phyloP scores from a whole-genome alignment of 2,329 filamentous ascomycete genomes.

The Verticillium nubilum region DNA sequence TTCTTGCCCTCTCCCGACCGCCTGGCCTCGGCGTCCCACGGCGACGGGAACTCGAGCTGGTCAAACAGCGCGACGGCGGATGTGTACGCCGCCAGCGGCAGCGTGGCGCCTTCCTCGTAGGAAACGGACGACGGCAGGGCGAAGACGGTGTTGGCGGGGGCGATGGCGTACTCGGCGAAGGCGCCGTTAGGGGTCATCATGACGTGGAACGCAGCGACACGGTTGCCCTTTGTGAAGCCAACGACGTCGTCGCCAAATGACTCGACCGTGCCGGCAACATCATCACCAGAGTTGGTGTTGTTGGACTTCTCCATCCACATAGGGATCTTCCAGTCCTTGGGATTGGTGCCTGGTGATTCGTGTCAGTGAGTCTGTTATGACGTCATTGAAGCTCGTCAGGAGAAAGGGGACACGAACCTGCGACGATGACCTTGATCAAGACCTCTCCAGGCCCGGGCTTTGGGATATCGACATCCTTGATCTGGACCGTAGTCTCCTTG shows the following conservation, averaged over 20 bases:
- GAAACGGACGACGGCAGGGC: slow-evolving; percentile 40
- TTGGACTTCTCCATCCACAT: background rate
- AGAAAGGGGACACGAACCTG: slow-evolving; percentile 1
- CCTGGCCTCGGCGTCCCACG: slow-evolving; percentile 33
- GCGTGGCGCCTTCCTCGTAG: slow-evolving; percentile 52
- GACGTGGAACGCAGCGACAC: slow-evolving; percentile 43
- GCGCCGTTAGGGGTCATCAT: slow-evolving; percentile 45
- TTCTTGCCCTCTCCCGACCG: background rate
- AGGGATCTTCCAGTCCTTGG: slow-evolving; percentile 21
- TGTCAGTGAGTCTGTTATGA: background rate
- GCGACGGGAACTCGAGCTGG: slow-evolving; percentile 38
- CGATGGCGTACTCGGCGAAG: slow-evolving; percentile 58
- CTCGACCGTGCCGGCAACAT: slow-evolving; percentile 17
- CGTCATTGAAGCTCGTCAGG: background rate
- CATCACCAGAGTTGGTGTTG: slow-evolving; percentile 19
- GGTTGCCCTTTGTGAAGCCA: slow-evolving; percentile 27
- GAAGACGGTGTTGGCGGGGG: slow-evolving; percentile 50
- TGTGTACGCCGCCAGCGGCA: slow-evolving; percentile 51
- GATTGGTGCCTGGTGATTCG: slow-evolving; percentile 14
- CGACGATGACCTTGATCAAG: slow-evolving; percentile 15
- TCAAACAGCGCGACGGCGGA: slow-evolving; percentile 44
- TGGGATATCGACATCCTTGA: slow-evolving; percentile 9
- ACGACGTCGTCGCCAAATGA: slow-evolving; percentile 13
- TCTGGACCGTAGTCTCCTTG: slow-evolving; percentile 4
- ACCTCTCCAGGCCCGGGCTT: slow-evolving; percentile 14